Evolutionary conservation across 345 rosid genomes (phyloP).

Genomic region (thale cress (Arabidopsis thaliana)): TAIR10.1 NC_003075.7:8403001-8403500

Average conservation of each 20-base stretch:
- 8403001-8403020: constrained; percentile 43
- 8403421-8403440: background rate
- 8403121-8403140: background rate
- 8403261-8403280: no score
- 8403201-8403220: background rate
- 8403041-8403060: constrained; percentile 43
- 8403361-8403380: background rate
- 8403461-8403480: background rate
- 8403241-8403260: no score
- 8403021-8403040: constrained; percentile 41
- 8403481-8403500: background rate
- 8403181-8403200: constrained; percentile 8
- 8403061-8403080: constrained; percentile 26
- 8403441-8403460: constrained; percentile 4
- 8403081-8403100: background rate
- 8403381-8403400: background rate
- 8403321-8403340: background rate
- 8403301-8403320: background rate
- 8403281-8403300: no score
- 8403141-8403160: background rate
- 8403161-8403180: background rate
- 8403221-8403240: background rate
- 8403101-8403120: constrained; percentile 2
- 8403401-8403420: background rate
- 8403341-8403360: background rate